Evolutionary conservation across 768 basidiomycete species (phyloP).

Genomic region (Solioccasus polychromus): DNA sequence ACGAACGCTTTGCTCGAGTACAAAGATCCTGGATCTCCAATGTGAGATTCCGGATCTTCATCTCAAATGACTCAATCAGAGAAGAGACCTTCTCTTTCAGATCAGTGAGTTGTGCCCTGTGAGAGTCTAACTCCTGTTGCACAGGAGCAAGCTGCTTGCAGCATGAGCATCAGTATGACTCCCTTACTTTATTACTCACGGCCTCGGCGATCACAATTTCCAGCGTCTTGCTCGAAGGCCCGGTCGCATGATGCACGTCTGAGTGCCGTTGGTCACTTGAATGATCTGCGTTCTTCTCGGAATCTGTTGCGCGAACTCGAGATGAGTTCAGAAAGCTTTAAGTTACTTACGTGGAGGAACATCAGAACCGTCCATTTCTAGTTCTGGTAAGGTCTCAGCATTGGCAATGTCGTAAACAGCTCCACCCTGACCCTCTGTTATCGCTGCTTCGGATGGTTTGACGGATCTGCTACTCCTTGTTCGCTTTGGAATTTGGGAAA

Average conservation of each 20-base stretch:
- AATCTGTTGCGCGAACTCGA: slow-evolving; percentile 4
- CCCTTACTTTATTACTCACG: slow-evolving; percentile 18
- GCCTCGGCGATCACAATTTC: slow-evolving; percentile 27
- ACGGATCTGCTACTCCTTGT: slow-evolving; percentile 48
- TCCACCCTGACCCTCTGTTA: slow-evolving; percentile 45
- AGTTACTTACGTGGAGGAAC: slow-evolving; percentile 15
- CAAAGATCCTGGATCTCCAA: slow-evolving; percentile 35
- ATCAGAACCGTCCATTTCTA: slow-evolving; percentile 17
- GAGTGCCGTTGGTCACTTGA: slow-evolving; percentile 4
- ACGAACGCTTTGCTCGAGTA: slow-evolving; percentile 11
- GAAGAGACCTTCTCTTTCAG: slow-evolving; percentile 30
- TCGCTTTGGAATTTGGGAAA: slow-evolving; percentile 46
- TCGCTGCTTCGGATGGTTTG: slow-evolving; percentile 53
- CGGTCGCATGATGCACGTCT: neutral
- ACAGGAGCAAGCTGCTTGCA: slow-evolving; percentile 47
- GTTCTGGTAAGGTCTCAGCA: slow-evolving; percentile 23
- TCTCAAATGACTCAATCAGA: slow-evolving; percentile 32
- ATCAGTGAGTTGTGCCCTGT: slow-evolving; percentile 44
- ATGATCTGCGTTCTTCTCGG: slow-evolving; percentile 1
- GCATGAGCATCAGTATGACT: slow-evolving; percentile 2
- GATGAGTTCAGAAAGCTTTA: neutral
- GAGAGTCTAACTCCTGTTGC: slow-evolving; percentile 45
- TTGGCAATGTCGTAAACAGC: neutral
- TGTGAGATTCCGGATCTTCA: slow-evolving; percentile 36
- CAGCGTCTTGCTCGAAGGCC: slow-evolving; percentile 8